These are phyloP conservation scores for sunflower (Helianthus annuus) DNA, from an alignment of 129 eudicot genomes.

Conservation along the genomic window HanXRQr2.0-SUNRISE NC_035435.2:61967788-61968287, in stretches of 20 bases:
- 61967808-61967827: neutral
- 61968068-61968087: neutral
- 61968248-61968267: slow-evolving; percentile 83
- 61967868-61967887: neutral
- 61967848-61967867: too few relatives aligned
- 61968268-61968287: slow-evolving; percentile 52
- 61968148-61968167: neutral
- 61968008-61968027: neutral
- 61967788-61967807: neutral
- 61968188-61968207: neutral
- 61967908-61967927: neutral
- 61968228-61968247: slow-evolving; percentile 72
- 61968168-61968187: neutral
- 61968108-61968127: neutral
- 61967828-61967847: neutral
- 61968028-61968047: neutral
- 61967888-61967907: neutral
- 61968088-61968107: neutral
- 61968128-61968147: neutral
- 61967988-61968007: neutral
- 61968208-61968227: slow-evolving; percentile 46
- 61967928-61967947: neutral
- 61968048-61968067: neutral
- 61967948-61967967: neutral
- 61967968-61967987: neutral